These are phyloP conservation scores for Saussurea involucrata DNA, from an alignment of 129 eudicot species.

Conservation along the genomic window DNA sequence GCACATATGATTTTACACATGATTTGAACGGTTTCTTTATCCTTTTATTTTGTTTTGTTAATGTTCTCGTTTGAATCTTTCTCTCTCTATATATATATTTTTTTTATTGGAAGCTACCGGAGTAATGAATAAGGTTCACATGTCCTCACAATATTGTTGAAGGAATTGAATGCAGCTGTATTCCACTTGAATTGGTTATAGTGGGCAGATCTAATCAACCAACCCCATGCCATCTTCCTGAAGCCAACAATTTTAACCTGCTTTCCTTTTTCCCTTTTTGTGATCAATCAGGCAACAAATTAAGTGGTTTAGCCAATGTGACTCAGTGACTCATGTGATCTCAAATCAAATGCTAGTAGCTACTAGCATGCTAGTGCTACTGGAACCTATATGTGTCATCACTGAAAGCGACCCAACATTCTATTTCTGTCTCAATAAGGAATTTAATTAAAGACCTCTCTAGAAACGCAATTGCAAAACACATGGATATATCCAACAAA, in stretches of 20 bases:
- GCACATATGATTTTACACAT: too few species aligned
- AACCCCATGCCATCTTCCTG: not conserved
- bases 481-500: too few species aligned
- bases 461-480: too few species aligned
- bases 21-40: too few species aligned
- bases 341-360: too few species aligned
- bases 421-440: slow-evolving; percentile 5
- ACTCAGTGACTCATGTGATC: too few species aligned
- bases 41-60: too few species aligned
- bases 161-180: not conserved
- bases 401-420: slow-evolving; percentile 18
- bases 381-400: not conserved
- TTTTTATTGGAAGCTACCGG: too few species aligned
- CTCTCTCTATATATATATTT: too few species aligned
- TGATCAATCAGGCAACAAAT: slow-evolving; percentile 23
- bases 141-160: not conserved
- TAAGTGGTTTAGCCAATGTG: slow-evolving; percentile 30
- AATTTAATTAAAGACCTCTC: not conserved
- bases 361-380: not conserved
- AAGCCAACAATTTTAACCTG: not conserved
- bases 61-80: too few species aligned
- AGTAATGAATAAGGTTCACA: too few species aligned
- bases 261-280: not conserved
- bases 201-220: not conserved
- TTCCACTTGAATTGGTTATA: slow-evolving; percentile 1